phyloP scores from a whole-genome alignment of 805 yeast genomes.

The Blastobotrys peoriensis region DNA sequence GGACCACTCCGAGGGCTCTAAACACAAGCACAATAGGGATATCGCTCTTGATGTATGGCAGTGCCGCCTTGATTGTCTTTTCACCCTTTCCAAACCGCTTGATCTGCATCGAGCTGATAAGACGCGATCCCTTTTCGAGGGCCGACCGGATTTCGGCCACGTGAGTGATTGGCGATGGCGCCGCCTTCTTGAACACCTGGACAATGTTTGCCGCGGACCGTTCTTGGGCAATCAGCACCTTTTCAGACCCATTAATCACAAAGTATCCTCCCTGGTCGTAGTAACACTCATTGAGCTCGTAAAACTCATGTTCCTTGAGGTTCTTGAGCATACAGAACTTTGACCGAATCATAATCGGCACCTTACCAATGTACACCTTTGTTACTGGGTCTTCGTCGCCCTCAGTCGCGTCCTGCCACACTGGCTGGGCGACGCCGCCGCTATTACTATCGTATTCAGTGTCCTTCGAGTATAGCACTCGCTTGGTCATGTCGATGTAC shows the following conservation, averaged over 20 bases:
- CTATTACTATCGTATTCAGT: conserved; percentile 35
- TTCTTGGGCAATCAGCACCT: conserved; percentile 97
- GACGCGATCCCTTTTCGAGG: conserved; percentile 92
- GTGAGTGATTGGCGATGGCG: conserved; percentile 93
- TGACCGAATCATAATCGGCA: conserved; percentile 96
- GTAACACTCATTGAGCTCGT: conserved; percentile 96
- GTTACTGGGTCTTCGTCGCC: conserved; percentile 66
- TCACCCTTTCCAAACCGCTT: conserved; percentile 82
- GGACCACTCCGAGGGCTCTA: conserved; percentile 96
- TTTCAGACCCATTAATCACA: conserved; percentile 96
- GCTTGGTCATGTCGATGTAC: conserved; percentile 91
- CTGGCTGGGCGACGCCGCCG: conserved; percentile 37
- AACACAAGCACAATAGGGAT: conserved; percentile 95
- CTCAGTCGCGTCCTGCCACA: conserved; percentile 54
- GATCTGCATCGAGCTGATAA: conserved; percentile 89
- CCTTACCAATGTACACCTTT: conserved; percentile 89
- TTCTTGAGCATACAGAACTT: conserved; percentile 91
- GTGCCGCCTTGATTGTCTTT: conserved; percentile 85
- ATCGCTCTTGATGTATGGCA: conserved; percentile 95
- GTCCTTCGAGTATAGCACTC: conserved; percentile 79
- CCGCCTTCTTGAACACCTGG: conserved; percentile 96
- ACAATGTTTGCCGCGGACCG: conserved; percentile 98
- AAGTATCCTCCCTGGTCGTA: conserved; percentile 99
- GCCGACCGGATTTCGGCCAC: conserved; percentile 97
- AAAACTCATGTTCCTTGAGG: conserved; percentile 85